Conservation (phyloP, 2,329 filamentous ascomycete genomes). For the Esteya vermicola region DNA sequence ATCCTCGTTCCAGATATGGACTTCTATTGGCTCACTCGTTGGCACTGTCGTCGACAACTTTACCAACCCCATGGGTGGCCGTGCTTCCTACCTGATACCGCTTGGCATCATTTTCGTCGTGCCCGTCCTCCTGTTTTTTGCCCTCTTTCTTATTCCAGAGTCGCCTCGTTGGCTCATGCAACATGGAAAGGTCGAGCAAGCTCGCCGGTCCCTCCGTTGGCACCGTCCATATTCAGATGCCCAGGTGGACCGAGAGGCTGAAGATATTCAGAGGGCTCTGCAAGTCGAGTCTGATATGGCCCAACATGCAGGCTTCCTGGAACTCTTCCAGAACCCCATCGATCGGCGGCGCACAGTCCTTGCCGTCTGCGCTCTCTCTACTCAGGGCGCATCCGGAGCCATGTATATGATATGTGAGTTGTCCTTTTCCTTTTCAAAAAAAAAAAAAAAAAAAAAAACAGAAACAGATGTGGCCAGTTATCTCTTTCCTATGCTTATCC, state of each 20-base stretch:
- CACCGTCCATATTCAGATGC: conserved; percentile 15
- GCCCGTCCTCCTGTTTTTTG: conserved; percentile 20
- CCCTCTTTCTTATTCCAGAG: conserved; percentile 24
- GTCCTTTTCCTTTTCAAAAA: neutral
- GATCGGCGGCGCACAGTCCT: conserved; percentile 35
- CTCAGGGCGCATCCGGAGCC: conserved; percentile 37
- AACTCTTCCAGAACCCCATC: conserved; percentile 35
- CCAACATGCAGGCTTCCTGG: conserved; percentile 22
- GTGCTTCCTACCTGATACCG: conserved; percentile 24
- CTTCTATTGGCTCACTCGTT: conserved; percentile 21
- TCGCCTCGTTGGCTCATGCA: conserved; percentile 26
- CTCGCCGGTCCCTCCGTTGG: neutral
- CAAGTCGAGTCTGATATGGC: conserved; percentile 18
- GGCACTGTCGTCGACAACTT: conserved; percentile 38
- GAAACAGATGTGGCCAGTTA: too few relatives aligned
- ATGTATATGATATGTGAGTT: conserved; percentile 40
- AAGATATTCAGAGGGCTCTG: conserved; percentile 23
- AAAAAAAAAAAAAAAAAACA: too few relatives aligned
- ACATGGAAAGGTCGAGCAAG: conserved; percentile 13
- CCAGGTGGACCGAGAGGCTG: conserved; percentile 18
- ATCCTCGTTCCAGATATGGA: conserved; percentile 19
- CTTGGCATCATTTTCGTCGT: conserved; percentile 25
- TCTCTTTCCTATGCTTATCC: too few relatives aligned
- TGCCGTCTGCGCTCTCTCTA: conserved; percentile 30
- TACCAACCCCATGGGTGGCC: conserved; percentile 19